Conservation (phyloP, 139 green algal species). For the Trebouxia sp. region DNA sequence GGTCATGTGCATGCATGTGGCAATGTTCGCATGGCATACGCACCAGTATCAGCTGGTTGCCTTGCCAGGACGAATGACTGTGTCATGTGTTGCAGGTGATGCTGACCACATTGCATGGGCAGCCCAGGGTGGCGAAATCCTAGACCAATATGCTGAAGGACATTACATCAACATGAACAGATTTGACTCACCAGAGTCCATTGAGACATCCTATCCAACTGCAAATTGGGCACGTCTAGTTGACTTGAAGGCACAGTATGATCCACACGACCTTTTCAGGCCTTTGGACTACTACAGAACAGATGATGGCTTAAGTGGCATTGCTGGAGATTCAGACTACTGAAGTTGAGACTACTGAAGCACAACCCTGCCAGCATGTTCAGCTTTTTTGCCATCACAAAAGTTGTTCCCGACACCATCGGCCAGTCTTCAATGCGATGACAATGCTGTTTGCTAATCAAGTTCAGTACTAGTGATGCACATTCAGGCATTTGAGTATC, state of each 20-base stretch:
- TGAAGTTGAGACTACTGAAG: neutral
- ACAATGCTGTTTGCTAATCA: no score
- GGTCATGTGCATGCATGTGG: neutral
- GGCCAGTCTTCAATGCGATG: no score
- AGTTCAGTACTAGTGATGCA: no score
- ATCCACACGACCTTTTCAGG: neutral
- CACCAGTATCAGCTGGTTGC: no score
- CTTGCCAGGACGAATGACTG: no score
- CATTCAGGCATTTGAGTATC: no score
- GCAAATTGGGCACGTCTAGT: neutral
- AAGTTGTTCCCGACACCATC: no score
- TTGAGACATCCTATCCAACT: neutral
- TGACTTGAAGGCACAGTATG: neutral
- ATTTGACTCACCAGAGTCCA: neutral
- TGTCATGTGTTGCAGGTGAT: neutral
- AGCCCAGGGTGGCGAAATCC: neutral
- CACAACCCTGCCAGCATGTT: no score
- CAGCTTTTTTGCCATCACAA: no score
- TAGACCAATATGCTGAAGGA: neutral
- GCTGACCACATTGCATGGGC: slow-evolving; percentile 19
- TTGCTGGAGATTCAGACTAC: neutral
- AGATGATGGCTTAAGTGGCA: neutral
- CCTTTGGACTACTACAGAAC: slow-evolving; percentile 2
- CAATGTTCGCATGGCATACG: no score
- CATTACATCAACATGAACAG: slow-evolving; percentile 23